Evolutionary conservation across 306 rosid species (phyloP), one percentile per base, ranked within the genome.

Genomic region (Abrus pulchellus): DNA sequence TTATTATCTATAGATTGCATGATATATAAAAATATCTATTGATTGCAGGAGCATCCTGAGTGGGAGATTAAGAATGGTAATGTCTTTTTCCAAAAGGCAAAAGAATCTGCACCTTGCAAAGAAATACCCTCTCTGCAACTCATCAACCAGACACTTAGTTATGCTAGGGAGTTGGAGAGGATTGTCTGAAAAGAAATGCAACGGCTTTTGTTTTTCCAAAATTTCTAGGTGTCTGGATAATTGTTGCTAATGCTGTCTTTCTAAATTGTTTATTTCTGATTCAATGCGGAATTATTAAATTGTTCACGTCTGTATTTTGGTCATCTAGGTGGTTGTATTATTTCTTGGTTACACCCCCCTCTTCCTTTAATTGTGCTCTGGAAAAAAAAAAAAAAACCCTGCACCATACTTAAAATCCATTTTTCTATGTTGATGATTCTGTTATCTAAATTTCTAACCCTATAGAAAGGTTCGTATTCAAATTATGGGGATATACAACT

Each of bases 161-260:
- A 93, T 53, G 98, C 99, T 14, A 89, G 99, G 86, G 99, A 95
- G 88, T 90, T 95, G 91, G 99, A 95, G 98, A 89, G 99, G 87
- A 95, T 95, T 84, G 98, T 95, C 81, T 93, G 80, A 87, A 63
- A 66, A 80, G 68, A 68, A 64, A 70, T 62, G 53, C 67, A 28
- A 72, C 50, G 76, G 48, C 82, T 63, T 69, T 38, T 83, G 54
- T 77, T 77, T 77, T 77, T 68, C 52, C 34, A n/a, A 69, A 53
- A 57, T 44, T 60, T 53, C 63, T 13, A 4, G 61, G 40, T 59
- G 55, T 66, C 74, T 59, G 86, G 74, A 60, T 33, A 34, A 20
- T 76, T 28, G 78, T 50, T 57, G 34, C 79, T 72, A 48, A 77
- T 56, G 75, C 72, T 67, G 54, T 75, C 27, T 63, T 63, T 72